Evolutionary conservation across 140 eudicot species (phyloP), one percentile per base, ranked within the genome.

Genomic region (Senecio squalidus): DNA sequence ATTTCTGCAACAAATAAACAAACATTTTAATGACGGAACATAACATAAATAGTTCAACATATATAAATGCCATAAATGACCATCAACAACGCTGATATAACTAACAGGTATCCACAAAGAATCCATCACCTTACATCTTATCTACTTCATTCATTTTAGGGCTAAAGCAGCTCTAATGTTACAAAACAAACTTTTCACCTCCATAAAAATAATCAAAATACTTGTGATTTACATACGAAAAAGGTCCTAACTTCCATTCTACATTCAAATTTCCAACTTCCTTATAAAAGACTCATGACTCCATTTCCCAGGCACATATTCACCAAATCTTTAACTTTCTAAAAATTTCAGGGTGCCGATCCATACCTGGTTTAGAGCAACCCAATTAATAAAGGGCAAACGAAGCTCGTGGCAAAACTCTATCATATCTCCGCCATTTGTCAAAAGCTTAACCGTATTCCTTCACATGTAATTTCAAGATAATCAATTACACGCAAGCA

Each of bases 361-460:
- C 11, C 22, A 9, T 69, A 91, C 98, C 98, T 86, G 98, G 62
- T 81, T 83, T 57, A 72, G 52, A 60, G 82, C 81, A 30, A 75
- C 76, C 98, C 98, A 91, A 57, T 79, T 83, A 5, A 75, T 88
- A 67, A 91, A 91, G 36, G 98, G 94, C 53, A 80, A 60, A 17
- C 98, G 98, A 60, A 91, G 72, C 75, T 91, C 98, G 44, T 83
- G 88, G 73, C 88, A 76, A 70, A 91, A 93, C 72, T 91, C 96
- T 43, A 91, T 55, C 88, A 86, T 81, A 78, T 91, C 96, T 55
- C 98, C 96, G 68, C 94, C 96, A 34, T 66, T 73, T 10, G 96
- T 73, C 79, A 91, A 67, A 54, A 91, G 75, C 76, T 76, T 91
- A 26, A 91, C 91, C 34, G 78, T 34, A 67, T 75, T 83, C 91